Percentiles rank a stretch among this genome's conserved stretches.
Conservation (phyloP, 129 eudicot genomes). For the Centella asiatica region DNA sequence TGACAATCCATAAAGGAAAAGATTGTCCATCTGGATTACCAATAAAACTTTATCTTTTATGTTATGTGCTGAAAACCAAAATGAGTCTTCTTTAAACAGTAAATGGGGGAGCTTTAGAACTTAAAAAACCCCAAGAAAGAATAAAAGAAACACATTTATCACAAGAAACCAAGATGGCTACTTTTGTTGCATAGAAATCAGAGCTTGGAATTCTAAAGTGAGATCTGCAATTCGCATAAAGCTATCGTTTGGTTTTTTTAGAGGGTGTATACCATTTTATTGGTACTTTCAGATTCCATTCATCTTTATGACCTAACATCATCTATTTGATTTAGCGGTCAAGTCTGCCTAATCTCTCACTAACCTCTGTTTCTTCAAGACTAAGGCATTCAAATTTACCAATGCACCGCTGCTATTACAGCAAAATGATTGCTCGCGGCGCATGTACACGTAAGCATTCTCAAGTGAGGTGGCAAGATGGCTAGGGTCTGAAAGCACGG, state of each 20-base stretch:
- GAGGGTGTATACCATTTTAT: slow-evolving; percentile 30
- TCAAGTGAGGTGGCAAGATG: slow-evolving; percentile 28
- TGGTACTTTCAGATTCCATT: slow-evolving; percentile 24
- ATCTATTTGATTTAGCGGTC: slow-evolving; percentile 39
- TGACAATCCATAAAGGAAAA: slow-evolving; percentile 20
- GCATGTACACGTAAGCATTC: slow-evolving; percentile 24
- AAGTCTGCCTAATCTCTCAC: not conserved
- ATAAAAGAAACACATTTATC: slow-evolving; percentile 57
- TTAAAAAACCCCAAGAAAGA: slow-evolving; percentile 29
- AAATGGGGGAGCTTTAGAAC: slow-evolving; percentile 16
- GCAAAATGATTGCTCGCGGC: too few species aligned
- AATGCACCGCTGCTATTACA: slow-evolving; percentile 21
- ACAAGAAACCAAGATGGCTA: slow-evolving; percentile 57
- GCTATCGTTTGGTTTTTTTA: slow-evolving; percentile 45
- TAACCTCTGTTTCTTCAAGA: slow-evolving; percentile 43
- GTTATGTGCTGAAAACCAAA: not conserved
- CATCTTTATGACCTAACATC: slow-evolving; percentile 46
- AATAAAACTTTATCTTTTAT: not conserved
- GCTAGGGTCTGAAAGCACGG: slow-evolving; percentile 24
- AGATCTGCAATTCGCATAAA: slow-evolving; percentile 76
- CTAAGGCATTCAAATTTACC: slow-evolving; percentile 49
- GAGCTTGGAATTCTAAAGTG: slow-evolving; percentile 93
- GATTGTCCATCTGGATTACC: slow-evolving; percentile 31
- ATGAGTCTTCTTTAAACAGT: slow-evolving; percentile 10
- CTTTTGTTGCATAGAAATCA: slow-evolving; percentile 58